These are phyloP conservation scores for Neurospora hispaniola DNA, from an alignment of 495 filamentous ascomycete genomes.

Conservation along the genomic window DNA sequence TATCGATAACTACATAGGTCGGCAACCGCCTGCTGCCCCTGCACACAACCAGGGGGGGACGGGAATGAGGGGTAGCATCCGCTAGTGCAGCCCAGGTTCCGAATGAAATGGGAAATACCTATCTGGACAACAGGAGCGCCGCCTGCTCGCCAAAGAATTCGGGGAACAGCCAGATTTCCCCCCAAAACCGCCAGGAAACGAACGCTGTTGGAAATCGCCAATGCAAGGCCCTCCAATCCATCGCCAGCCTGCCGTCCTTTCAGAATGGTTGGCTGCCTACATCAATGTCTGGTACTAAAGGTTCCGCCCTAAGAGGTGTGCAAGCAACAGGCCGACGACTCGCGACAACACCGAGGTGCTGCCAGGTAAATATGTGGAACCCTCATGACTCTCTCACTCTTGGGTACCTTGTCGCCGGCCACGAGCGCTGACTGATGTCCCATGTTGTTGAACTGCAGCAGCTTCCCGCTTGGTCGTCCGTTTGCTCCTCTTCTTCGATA, in stretches of 20 bases:
- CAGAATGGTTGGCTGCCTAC: conserved; percentile 4
- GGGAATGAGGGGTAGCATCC: not conserved
- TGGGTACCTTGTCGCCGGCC: not conserved
- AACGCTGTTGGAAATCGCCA: not conserved
- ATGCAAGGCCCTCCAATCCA: not conserved
- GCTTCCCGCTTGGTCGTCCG: not conserved
- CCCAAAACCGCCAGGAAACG: not conserved
- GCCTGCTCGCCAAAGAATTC: not conserved
- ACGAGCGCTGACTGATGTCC: not conserved
- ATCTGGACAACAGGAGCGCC: not conserved
- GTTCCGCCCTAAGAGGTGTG: conserved; percentile 12
- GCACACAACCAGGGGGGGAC: not conserved
- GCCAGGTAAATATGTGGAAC: not conserved
- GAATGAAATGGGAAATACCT: not conserved
- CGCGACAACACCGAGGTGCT: not conserved
- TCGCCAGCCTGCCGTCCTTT: not conserved
- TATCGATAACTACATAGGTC: not conserved
- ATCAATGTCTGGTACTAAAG: conserved; percentile 21
- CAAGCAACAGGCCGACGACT: not conserved
- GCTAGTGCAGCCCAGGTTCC: not conserved
- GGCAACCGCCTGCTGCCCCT: not conserved
- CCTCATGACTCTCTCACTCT: not conserved
- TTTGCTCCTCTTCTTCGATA: not conserved
- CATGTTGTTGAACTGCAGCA: not conserved
- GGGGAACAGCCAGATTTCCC: not conserved